A percentile compares a stretch with the other conserved stretches of the same genome.
These are phyloP conservation scores for Tulasnella sp. DNA, from an alignment of 768 basidiomycete genomes.

Conservation along the genomic window DNA sequence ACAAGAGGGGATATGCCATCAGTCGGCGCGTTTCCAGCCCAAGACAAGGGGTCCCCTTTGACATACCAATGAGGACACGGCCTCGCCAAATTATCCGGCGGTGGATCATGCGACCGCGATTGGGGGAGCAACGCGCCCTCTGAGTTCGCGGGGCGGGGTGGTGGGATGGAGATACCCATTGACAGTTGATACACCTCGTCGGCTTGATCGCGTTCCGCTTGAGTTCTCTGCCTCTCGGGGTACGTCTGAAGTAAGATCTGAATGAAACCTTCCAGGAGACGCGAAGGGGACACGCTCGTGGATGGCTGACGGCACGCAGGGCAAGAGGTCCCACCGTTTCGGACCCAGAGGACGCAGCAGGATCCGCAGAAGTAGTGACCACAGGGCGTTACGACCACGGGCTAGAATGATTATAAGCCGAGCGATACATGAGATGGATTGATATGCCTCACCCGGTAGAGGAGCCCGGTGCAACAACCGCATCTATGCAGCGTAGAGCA, in stretches of 20 bases:
- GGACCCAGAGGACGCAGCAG: constrained; percentile 78
- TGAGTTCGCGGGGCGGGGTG: constrained; percentile 41
- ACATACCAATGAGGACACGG: constrained; percentile 65
- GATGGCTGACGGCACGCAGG: constrained; percentile 69
- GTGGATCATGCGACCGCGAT: constrained; percentile 50
- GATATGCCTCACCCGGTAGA: constrained; percentile 34
- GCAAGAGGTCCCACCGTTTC: constrained; percentile 78
- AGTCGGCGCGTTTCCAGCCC: too few relatives aligned
- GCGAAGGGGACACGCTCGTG: constrained; percentile 56
- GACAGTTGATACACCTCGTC: constrained; percentile 67
- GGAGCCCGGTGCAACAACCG: constrained; percentile 73
- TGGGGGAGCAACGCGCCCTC: constrained; percentile 59
- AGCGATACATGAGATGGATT: too few relatives aligned
- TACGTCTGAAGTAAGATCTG: constrained; percentile 61
- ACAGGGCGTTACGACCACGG: constrained; percentile 72
- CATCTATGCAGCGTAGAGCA: constrained; percentile 56
- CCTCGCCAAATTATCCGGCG: constrained; percentile 45
- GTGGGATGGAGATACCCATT: constrained; percentile 25
- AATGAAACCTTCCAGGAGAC: constrained; percentile 58
- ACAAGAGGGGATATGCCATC: too few relatives aligned
- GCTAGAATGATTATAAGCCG: constrained; percentile 27
- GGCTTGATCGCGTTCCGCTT: constrained; percentile 65
- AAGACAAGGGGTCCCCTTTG: not conserved
- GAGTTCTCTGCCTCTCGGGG: constrained; percentile 54
- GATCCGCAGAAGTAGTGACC: constrained; percentile 90